phyloP scores from a whole-genome alignment of 768 basidiomycete genomes.

The Tricholoma furcatifolium region DNA sequence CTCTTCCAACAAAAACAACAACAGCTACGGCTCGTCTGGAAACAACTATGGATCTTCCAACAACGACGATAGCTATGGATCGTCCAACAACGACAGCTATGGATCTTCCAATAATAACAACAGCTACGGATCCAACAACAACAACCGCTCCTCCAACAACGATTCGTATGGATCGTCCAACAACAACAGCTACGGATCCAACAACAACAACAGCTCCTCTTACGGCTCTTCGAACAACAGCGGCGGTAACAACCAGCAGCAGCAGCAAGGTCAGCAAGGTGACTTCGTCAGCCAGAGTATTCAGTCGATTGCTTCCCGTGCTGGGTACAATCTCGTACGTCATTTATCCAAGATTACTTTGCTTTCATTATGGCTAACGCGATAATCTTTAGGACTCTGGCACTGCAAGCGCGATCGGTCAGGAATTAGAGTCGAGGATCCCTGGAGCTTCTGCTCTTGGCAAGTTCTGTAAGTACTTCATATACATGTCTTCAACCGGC shows the following conservation, averaged over 20 bases:
- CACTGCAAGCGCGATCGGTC: slow-evolving; percentile 37
- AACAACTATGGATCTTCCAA: slow-evolving; percentile 19
- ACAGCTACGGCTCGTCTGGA: slow-evolving; percentile 6
- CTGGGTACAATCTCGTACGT: slow-evolving; percentile 46
- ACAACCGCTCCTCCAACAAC: slow-evolving; percentile 20
- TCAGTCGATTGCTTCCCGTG: slow-evolving; percentile 33
- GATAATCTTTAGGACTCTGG: slow-evolving; percentile 26
- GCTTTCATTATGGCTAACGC: not conserved
- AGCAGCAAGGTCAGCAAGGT: slow-evolving; percentile 1
- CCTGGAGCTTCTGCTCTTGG: slow-evolving; percentile 10
- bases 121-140: slow-evolving; percentile 21
- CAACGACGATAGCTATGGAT: not conserved
- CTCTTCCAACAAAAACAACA: not conserved
- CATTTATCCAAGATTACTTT: not conserved
- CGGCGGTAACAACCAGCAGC: slow-evolving; percentile 21
- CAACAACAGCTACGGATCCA: slow-evolving; percentile 6
- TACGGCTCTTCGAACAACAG: slow-evolving; percentile 20
- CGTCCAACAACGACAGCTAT: not conserved
- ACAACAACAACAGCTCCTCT: slow-evolving; percentile 5
- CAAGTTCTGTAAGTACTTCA: too few species aligned
- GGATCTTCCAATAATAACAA: slow-evolving; percentile 21
- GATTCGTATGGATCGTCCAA: slow-evolving; percentile 6
- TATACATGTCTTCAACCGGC: too few species aligned
- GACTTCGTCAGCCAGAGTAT: slow-evolving; percentile 41
- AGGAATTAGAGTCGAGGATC: slow-evolving; percentile 23